A percentile compares a stretch with the other conserved stretches of the same genome.
Conservation (phyloP, 2,329 filamentous ascomycete genomes). For the Alternaria incomplexa region DNA sequence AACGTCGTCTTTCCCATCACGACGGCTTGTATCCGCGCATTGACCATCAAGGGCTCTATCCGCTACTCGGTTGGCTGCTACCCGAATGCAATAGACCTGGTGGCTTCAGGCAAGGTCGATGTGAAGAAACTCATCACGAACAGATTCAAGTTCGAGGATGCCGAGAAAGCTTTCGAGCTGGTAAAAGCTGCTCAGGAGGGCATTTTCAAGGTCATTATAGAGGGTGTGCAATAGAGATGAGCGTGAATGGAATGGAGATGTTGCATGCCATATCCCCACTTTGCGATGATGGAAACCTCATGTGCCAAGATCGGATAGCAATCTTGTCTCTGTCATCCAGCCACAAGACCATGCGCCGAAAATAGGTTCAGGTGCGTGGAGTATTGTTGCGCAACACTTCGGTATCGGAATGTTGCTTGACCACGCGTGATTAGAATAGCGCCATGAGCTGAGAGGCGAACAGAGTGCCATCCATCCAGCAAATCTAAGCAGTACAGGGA, state of each 20-base stretch:
- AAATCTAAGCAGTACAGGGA: neutral
- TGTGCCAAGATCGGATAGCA: neutral
- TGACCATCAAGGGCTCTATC: constrained; percentile 60
- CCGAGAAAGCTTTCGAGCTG: constrained; percentile 57
- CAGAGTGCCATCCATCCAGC: neutral
- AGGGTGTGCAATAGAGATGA: constrained; percentile 54
- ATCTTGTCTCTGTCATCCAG: neutral
- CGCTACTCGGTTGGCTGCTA: constrained; percentile 60
- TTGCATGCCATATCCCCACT: neutral
- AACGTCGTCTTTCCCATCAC: neutral
- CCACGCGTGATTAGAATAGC: neutral
- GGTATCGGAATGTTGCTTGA: neutral
- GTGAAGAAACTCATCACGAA: constrained; percentile 51
- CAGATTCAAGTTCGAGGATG: constrained; percentile 53
- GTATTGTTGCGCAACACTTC: neutral
- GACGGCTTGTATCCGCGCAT: constrained; percentile 55
- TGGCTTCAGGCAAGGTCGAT: constrained; percentile 57
- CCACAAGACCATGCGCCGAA: neutral
- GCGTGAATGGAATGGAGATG: neutral
- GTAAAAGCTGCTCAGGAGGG: constrained; percentile 48
- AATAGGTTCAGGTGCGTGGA: neutral
- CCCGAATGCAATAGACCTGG: constrained; percentile 56
- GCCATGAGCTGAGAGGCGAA: neutral
- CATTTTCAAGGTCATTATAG: constrained; percentile 55
- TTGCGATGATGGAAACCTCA: neutral